Percentiles rank a stretch among this genome's conserved stretches.
Evolutionary conservation across 2,329 filamentous ascomycete species (phyloP).

Genomic region (Cercospora canescens): DNA sequence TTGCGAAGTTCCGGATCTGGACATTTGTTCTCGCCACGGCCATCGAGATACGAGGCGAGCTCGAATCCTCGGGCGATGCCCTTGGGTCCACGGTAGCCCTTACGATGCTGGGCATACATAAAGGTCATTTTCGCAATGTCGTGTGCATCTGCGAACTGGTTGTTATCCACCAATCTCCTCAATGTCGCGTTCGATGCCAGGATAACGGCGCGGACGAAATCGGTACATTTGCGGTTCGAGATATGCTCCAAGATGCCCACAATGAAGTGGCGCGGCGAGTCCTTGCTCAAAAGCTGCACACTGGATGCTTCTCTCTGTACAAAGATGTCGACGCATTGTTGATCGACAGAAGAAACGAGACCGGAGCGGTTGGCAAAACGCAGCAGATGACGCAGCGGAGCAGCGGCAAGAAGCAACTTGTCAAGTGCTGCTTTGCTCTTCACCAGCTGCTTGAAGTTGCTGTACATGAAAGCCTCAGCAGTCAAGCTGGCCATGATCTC

Average conservation of each 20-base stretch:
- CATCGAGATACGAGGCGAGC: constrained; percentile 48
- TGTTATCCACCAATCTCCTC: constrained; percentile 39
- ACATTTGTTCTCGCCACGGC: constrained; percentile 40
- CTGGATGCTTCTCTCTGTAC: constrained; percentile 34
- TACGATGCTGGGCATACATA: constrained; percentile 44
- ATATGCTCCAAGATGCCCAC: constrained; percentile 44
- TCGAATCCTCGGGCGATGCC: constrained; percentile 49
- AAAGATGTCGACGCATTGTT: constrained; percentile 35
- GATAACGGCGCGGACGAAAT: constrained; percentile 44
- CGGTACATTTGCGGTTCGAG: constrained; percentile 37
- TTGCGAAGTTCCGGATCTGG: constrained; percentile 38
- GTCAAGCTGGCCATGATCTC: constrained; percentile 39
- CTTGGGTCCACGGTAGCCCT: constrained; percentile 42
- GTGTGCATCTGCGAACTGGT: constrained; percentile 43
- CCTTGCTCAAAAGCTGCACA: constrained; percentile 37
- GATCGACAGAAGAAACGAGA: constrained; percentile 38
- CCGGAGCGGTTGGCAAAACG: constrained; percentile 36
- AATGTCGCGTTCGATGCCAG: constrained; percentile 40
- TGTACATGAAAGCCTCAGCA: constrained; percentile 37
- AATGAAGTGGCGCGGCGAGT: constrained; percentile 40
- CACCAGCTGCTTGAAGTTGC: constrained; percentile 40
- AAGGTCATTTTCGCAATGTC: constrained; percentile 48
- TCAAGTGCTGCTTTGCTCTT: constrained; percentile 35
- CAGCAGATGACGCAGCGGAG: constrained; percentile 42
- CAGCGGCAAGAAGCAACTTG: constrained; percentile 36